These are phyloP conservation scores for Colletotrichum tropicale DNA, from an alignment of 2,329 filamentous ascomycete genomes.

Conservation along the genomic window DNA sequence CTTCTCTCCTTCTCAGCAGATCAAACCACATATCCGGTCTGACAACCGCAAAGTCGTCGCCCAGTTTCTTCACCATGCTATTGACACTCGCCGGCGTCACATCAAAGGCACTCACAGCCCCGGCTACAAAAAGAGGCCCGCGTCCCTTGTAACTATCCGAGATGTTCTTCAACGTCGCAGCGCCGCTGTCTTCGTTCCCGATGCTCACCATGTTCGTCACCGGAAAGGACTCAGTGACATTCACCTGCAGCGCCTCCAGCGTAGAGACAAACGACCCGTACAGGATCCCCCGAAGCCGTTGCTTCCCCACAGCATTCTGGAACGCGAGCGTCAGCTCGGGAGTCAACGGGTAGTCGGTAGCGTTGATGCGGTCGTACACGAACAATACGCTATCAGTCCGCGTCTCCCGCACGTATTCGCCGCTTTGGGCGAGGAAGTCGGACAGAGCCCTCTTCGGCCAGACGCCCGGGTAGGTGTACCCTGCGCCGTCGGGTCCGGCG, in stretches of 20 bases:
- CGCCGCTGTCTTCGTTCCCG: not conserved
- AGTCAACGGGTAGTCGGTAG: not conserved
- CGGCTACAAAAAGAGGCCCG: not conserved
- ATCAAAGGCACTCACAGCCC: not conserved
- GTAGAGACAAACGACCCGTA: conserved; percentile 3
- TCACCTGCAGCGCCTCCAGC: not conserved
- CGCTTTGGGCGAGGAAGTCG: not conserved
- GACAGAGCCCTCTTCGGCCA: not conserved
- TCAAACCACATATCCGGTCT: not conserved
- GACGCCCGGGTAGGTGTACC: not conserved
- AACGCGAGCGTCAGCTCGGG: not conserved
- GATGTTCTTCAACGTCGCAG: not conserved
- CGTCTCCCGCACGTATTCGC: not conserved
- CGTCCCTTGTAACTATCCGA: not conserved
- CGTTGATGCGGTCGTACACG: conserved; percentile 2
- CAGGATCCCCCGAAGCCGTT: not conserved
- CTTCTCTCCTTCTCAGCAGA: not conserved
- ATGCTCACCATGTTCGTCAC: not conserved
- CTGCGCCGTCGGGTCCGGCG: not conserved
- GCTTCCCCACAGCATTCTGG: not conserved
- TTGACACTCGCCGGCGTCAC: not conserved
- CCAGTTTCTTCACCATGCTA: not conserved
- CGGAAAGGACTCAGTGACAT: not conserved
- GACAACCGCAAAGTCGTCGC: not conserved
- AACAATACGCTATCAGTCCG: not conserved